Evolutionary conservation across 768 basidiomycete species (phyloP).

Genomic region (Mycena pura): DNA sequence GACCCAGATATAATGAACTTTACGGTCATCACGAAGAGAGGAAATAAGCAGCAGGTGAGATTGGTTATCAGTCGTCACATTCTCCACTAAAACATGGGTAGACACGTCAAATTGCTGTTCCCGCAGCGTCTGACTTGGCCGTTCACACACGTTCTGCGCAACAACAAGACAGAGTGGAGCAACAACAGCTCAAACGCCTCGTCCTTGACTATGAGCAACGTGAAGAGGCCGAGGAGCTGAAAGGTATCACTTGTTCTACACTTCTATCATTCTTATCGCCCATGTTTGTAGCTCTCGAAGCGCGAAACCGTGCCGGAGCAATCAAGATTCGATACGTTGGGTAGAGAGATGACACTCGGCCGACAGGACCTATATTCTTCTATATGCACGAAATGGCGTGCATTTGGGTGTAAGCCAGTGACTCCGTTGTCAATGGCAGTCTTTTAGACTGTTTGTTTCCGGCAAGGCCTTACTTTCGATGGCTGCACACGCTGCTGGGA

Average conservation of each 20-base stretch:
- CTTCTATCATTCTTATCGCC: conserved; percentile 3
- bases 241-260: conserved; percentile 58
- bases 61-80: background rate
- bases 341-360: conserved; percentile 36
- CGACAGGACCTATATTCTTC: background rate
- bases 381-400: too few species aligned
- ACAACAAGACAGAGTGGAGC: conserved; percentile 92
- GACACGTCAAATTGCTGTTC: conserved; percentile 90
- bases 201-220: conserved; percentile 92
- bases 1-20: conserved; percentile 79
- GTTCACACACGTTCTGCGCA: conserved; percentile 92
- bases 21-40: conserved; percentile 89
- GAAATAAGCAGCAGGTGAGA: conserved; percentile 88
- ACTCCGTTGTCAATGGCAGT: too few species aligned
- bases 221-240: conserved; percentile 84
- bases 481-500: too few species aligned
- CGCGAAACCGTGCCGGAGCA: conserved; percentile 67
- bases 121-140: conserved; percentile 85
- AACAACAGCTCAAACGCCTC: conserved; percentile 95
- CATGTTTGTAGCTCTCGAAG: conserved; percentile 61
- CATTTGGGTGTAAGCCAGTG: too few species aligned
- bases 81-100: conserved; percentile 37
- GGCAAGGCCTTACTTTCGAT: too few species aligned
- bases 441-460: too few species aligned
- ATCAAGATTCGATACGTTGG: conserved; percentile 83